Percentiles rank a stretch among this genome's conserved stretches.
Evolutionary conservation across 805 yeast species (phyloP).

Genomic region (Kregervanrija pseudodelftensis): DNA sequence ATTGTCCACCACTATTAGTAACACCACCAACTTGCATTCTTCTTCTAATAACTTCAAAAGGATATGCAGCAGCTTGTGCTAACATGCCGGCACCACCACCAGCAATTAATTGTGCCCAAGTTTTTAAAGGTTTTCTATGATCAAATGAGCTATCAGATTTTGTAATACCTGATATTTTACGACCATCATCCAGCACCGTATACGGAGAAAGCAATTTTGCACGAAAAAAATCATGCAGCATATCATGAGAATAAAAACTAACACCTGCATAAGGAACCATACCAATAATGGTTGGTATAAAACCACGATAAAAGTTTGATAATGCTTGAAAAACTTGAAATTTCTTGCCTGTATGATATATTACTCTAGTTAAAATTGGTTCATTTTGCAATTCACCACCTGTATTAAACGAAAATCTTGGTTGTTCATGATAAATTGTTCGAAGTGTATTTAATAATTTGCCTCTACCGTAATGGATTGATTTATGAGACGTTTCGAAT

Average conservation of each 20-base stretch:
- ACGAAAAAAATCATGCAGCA: conserved; percentile 79
- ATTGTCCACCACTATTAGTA: conserved; percentile 47
- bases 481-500: conserved; percentile 55
- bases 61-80: conserved; percentile 95
- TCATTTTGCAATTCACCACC: conserved; percentile 25
- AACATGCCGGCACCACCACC: conserved; percentile 96
- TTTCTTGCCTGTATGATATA: conserved; percentile 20
- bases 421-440: conserved; percentile 28
- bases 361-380: conserved; percentile 22
- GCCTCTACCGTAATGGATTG: conserved; percentile 24
- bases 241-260: conserved; percentile 89
- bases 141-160: conserved; percentile 32
- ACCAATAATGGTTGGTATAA: conserved; percentile 87
- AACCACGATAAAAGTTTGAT: conserved; percentile 86
- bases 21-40: conserved; percentile 94
- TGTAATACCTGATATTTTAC: conserved; percentile 11
- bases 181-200: conserved; percentile 31
- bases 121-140: conserved; percentile 59
- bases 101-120: conserved; percentile 89
- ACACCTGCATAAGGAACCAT: conserved; percentile 99
- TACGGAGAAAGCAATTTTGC: conserved; percentile 46
- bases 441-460: conserved; percentile 24
- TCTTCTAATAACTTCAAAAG: conserved; percentile 90
- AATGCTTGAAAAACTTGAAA: conserved; percentile 29
- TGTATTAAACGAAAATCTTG: conserved; percentile 23